Conservation (phyloP, 2,329 filamentous ascomycete species). For the Curvularia lunata region DNA sequence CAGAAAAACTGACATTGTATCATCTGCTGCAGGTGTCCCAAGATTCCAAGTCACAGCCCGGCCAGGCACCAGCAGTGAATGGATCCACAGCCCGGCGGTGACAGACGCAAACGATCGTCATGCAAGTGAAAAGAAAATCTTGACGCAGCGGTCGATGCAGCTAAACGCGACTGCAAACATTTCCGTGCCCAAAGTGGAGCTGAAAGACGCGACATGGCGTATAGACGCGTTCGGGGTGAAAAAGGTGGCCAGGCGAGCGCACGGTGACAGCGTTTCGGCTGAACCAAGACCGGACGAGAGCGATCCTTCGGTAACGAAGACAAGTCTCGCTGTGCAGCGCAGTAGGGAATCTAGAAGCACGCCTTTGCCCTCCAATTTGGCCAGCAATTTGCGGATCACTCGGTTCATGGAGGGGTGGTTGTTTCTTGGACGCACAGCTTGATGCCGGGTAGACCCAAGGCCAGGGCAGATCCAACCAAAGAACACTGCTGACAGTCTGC, state of each 20-base stretch:
- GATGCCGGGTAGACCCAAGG: background rate
- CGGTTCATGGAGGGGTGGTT: background rate
- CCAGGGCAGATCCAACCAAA: background rate
- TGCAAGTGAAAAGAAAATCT: slow-evolving; percentile 36
- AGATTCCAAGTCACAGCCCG: background rate
- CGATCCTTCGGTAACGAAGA: slow-evolving; percentile 12
- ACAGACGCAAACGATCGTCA: slow-evolving; percentile 26
- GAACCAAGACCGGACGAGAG: slow-evolving; percentile 16
- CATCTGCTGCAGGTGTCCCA: background rate
- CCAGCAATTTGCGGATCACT: background rate
- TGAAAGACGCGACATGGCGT: slow-evolving; percentile 33
- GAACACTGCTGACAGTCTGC: slow-evolving; percentile 9
- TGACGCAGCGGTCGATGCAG: slow-evolving; percentile 32
- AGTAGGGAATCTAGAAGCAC: background rate
- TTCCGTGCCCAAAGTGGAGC: slow-evolving; percentile 29
- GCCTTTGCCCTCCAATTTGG: background rate
- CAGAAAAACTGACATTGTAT: background rate
- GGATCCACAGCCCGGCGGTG: slow-evolving; percentile 10
- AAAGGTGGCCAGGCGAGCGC: slow-evolving; percentile 28
- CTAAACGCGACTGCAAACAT: slow-evolving; percentile 21
- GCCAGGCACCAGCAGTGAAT: background rate
- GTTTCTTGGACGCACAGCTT: background rate
- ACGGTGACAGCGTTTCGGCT: slow-evolving; percentile 31
- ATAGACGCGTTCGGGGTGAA: slow-evolving; percentile 41
- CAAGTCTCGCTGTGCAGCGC: background rate